Conservation (phyloP, 2,329 filamentous ascomycete genomes). For the Alternaria conjuncta region DNA sequence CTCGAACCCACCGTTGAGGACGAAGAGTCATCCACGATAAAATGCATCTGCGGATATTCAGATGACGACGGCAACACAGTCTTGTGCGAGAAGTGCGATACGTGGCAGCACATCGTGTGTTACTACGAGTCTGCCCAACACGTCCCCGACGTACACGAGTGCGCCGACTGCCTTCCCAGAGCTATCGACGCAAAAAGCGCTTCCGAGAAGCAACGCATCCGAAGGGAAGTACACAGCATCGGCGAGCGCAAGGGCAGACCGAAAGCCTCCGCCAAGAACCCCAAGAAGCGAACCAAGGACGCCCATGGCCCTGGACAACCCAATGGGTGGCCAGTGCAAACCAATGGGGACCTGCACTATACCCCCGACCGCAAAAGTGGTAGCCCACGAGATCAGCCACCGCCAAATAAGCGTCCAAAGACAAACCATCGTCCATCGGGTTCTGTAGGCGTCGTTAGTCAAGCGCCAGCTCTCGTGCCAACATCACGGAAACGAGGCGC, state of each 20-base stretch:
- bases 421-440: conserved; percentile 79
- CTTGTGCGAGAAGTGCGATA: conserved; percentile 93
- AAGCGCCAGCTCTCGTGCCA: conserved; percentile 69
- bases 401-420: conserved; percentile 79
- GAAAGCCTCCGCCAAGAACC: conserved; percentile 80
- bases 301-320: conserved; percentile 62
- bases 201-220: conserved; percentile 71
- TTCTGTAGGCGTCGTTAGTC: conserved; percentile 73
- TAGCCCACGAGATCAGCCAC: conserved; percentile 61
- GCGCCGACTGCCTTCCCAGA: conserved; percentile 85
- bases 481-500: conserved; percentile 66
- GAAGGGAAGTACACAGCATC: conserved; percentile 64
- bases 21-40: conserved; percentile 91
- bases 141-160: conserved; percentile 80
- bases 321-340: conserved; percentile 68
- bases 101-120: conserved; percentile 98
- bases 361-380: conserved; percentile 56
- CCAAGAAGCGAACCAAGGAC: conserved; percentile 88
- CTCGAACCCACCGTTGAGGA: conserved; percentile 59
- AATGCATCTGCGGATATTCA: conserved; percentile 92
- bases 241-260: conserved; percentile 69
- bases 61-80: conserved; percentile 99
- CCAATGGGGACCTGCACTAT: conserved; percentile 63
- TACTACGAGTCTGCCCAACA: conserved; percentile 81
- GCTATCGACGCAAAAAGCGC: conserved; percentile 76